Conservation (phyloP, 495 filamentous ascomycete genomes). For the Glonium stellatum region DNA sequence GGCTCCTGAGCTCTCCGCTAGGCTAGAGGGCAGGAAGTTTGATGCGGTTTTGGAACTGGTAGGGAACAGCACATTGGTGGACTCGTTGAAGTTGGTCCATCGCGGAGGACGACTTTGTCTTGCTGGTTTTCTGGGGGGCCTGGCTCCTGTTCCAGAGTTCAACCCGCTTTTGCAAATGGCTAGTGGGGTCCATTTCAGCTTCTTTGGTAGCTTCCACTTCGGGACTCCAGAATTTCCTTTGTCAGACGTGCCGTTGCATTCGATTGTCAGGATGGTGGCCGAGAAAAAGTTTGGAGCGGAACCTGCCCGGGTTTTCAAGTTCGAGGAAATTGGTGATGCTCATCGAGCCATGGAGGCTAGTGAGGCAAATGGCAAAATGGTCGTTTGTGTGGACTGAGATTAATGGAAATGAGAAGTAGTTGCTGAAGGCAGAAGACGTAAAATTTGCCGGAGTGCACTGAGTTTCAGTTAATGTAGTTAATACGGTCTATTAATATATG, state of each 20-base stretch:
- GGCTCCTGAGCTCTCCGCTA: conserved; percentile 21
- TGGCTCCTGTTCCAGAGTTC: conserved; percentile 43
- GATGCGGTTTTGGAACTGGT: conserved; percentile 42
- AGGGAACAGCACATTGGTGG: conserved; percentile 41
- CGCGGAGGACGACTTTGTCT: conserved; percentile 39
- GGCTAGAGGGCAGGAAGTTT: conserved; percentile 19
- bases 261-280: conserved; percentile 36
- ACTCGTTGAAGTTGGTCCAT: conserved; percentile 36
- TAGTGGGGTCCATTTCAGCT: conserved; percentile 46
- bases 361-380: conserved; percentile 38
- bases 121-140: conserved; percentile 43
- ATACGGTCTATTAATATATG: too few relatives aligned
- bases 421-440: too few relatives aligned
- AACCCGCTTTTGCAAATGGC: conserved; percentile 45
- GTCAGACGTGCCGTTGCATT: conserved; percentile 40
- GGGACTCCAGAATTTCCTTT: conserved; percentile 40
- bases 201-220: conserved; percentile 42
- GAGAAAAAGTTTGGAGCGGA: conserved; percentile 31
- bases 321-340: conserved; percentile 35
- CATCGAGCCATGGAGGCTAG: conserved; percentile 35
- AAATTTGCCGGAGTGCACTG: too few relatives aligned
- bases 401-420: too few relatives aligned
- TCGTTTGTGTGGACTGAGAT: conserved; percentile 3
- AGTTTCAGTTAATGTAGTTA: too few relatives aligned
- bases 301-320: conserved; percentile 34